Evolutionary conservation across 306 rosid species (phyloP).

Genomic region (Myrica gale): DNA sequence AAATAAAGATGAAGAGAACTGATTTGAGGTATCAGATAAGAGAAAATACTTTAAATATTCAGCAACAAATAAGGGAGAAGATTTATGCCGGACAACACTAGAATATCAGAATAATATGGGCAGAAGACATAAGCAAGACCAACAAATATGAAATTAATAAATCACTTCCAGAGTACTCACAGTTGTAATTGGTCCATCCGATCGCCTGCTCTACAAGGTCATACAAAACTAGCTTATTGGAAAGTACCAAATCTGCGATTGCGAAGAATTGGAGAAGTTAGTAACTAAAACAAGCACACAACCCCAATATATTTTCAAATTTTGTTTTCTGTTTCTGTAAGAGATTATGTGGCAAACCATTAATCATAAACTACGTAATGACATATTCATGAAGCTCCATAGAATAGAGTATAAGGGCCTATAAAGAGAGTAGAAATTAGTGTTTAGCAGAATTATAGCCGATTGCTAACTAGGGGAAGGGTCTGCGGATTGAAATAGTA

Average conservation of each 20-base stretch:
- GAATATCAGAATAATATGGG: background rate
- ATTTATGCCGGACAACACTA: background rate
- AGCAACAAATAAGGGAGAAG: background rate
- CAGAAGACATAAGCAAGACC: conserved; percentile 9
- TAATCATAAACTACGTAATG: background rate
- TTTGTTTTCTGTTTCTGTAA: background rate
- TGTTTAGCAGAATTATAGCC: background rate
- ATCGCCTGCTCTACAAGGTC: conserved; percentile 66
- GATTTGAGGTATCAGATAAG: background rate
- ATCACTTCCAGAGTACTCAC: conserved; percentile 50
- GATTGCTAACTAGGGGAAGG: background rate
- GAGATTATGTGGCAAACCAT: background rate
- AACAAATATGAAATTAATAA: conserved; percentile 14
- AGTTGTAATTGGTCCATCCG: conserved; percentile 76
- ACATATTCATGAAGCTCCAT: background rate
- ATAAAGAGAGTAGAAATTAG: background rate
- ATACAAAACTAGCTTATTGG: conserved; percentile 67
- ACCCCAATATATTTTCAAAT: background rate
- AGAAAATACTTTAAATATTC: background rate
- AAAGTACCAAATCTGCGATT: conserved; percentile 71
- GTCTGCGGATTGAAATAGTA: background rate
- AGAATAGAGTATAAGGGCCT: background rate
- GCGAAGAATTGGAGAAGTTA: conserved; percentile 30
- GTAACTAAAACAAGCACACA: background rate
- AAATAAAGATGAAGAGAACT: background rate